phyloP scores from a whole-genome alignment of 2,329 filamentous ascomycete species.

The Teratosphaeria gauchensis region DNA sequence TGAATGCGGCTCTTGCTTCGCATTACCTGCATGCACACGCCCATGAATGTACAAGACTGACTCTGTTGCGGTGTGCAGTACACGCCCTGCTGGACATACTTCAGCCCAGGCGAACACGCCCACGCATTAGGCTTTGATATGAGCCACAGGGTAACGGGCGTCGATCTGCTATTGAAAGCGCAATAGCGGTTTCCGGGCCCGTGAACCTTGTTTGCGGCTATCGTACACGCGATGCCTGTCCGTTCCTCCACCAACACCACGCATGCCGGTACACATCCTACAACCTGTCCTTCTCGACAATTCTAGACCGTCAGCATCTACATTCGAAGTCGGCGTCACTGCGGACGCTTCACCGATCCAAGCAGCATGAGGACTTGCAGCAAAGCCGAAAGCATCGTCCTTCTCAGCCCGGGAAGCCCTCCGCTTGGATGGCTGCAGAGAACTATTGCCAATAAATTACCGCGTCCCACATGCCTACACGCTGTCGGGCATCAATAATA shows the following conservation, averaged over 20 bases:
- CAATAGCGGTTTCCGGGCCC: background rate
- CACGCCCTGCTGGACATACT: background rate
- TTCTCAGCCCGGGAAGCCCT: background rate
- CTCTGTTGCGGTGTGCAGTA: background rate
- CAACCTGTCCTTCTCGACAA: background rate
- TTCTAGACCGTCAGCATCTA: background rate
- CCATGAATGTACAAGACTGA: background rate
- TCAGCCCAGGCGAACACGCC: background rate
- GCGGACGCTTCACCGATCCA: background rate
- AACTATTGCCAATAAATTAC: background rate
- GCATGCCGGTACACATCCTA: background rate
- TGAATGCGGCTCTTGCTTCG: background rate
- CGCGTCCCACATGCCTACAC: background rate
- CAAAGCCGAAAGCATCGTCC: background rate
- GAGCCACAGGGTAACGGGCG: background rate
- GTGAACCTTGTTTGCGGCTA: background rate
- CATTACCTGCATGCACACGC: background rate
- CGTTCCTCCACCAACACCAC: background rate
- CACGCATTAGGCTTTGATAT: background rate
- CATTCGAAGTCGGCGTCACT: background rate
- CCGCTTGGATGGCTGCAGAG: background rate
- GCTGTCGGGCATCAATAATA: background rate
- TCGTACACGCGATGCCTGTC: background rate
- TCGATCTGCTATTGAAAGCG: background rate
- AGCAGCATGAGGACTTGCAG: background rate